phyloP scores from a whole-genome alignment of 192 early-diverging fungal genomes.

The Coemansia sp. region DNA sequence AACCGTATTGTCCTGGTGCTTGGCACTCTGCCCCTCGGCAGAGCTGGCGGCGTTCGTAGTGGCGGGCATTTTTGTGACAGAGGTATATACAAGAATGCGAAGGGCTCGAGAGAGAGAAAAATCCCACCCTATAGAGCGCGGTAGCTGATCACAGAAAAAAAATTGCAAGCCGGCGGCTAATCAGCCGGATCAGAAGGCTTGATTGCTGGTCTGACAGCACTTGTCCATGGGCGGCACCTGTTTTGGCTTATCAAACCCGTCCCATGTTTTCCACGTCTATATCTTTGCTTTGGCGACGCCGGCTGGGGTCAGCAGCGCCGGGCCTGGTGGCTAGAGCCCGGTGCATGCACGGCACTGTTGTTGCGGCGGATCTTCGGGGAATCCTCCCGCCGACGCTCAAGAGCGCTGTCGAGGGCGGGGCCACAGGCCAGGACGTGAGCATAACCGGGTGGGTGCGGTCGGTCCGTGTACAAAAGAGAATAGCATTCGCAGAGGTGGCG shows the following conservation, averaged over 20 bases:
- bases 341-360: no score
- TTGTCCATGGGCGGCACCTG: no score
- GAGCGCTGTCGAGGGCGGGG: conserved; percentile 9
- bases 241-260: no score
- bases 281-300: no score
- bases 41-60: not conserved
- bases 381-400: conserved; percentile 27
- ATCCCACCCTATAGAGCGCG: no score
- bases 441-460: conserved; percentile 75
- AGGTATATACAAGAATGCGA: conserved; percentile 17
- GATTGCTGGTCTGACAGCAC: no score
- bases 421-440: conserved; percentile 12
- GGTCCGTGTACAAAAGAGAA: conserved; percentile 69
- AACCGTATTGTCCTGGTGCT: conserved; percentile 1
- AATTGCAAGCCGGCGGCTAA: no score
- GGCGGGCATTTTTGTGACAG: not conserved
- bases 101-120: no score
- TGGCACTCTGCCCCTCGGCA: not conserved
- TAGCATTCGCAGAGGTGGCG: conserved; percentile 69
- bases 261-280: no score
- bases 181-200: no score
- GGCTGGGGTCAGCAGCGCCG: no score
- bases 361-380: not conserved
- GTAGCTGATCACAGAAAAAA: not conserved
- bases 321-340: no score